A percentile compares a stretch with the other conserved stretches of the same genome.
phyloP scores from a whole-genome alignment of 805 yeast genomes.

The Komagataella pseudopastoris region DNA sequence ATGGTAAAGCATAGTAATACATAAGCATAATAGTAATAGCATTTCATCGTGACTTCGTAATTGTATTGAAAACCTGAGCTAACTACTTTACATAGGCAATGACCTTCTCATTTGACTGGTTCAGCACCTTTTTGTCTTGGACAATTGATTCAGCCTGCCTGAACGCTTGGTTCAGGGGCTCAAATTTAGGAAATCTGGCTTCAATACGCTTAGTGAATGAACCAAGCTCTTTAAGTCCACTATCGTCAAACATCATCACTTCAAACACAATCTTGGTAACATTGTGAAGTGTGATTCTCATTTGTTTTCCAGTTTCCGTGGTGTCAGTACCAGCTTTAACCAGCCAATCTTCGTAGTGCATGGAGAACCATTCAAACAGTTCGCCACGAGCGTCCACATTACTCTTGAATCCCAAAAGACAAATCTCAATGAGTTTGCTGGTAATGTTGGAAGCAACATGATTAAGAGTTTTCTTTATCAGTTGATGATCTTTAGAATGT shows the following conservation, averaged over 20 bases:
- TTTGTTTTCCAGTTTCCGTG: constrained; percentile 28
- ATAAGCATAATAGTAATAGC: background rate
- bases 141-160: background rate
- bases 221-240: constrained; percentile 1
- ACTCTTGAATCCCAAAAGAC: constrained; percentile 39
- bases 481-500: constrained; percentile 27
- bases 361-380: constrained; percentile 45
- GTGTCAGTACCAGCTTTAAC: constrained; percentile 31
- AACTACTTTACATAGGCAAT: background rate
- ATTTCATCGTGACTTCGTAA: background rate
- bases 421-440: constrained; percentile 37
- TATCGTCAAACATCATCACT: constrained; percentile 5
- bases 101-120: background rate
- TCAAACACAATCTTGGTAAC: constrained; percentile 26
- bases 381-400: constrained; percentile 16
- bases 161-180: background rate
- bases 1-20: background rate
- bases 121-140: background rate
- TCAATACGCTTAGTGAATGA: constrained; percentile 8
- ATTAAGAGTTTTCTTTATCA: constrained; percentile 40
- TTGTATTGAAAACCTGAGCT: background rate
- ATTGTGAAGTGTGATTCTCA: constrained; percentile 29
- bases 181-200: background rate
- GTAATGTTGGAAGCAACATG: constrained; percentile 46
- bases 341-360: constrained; percentile 39